Percentiles rank a stretch among this genome's conserved stretches.
Conservation (phyloP, 805 yeast genomes). For the Saccharomycopsis sp. region DNA sequence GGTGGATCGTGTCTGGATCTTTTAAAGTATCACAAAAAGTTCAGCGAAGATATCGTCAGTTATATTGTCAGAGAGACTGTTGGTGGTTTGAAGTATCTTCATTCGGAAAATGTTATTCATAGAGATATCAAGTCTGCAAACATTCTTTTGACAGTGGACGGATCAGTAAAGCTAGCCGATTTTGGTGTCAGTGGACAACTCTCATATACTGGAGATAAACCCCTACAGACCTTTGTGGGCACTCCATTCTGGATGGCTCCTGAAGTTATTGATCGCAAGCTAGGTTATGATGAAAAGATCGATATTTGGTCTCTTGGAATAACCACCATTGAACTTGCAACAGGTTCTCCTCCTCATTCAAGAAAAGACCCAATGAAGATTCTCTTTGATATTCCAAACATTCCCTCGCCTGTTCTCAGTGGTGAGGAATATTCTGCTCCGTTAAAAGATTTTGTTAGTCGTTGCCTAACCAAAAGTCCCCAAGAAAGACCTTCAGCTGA, state of each 20-base stretch:
- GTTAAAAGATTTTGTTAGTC: constrained; percentile 49
- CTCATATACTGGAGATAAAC: constrained; percentile 49
- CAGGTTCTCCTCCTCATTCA: constrained; percentile 76
- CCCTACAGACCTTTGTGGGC: constrained; percentile 79
- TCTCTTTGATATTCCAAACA: constrained; percentile 59
- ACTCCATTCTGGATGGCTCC: constrained; percentile 99
- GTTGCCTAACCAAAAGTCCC: constrained; percentile 67
- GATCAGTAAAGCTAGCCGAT: constrained; percentile 78
- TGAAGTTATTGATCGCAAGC: constrained; percentile 61
- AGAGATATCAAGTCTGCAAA: constrained; percentile 91
- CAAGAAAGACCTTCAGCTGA: constrained; percentile 54
- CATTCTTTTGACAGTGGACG: constrained; percentile 62
- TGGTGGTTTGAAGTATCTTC: constrained; percentile 70
- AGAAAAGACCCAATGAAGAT: constrained; percentile 73
- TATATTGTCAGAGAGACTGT: constrained; percentile 58
- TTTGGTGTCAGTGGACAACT: constrained; percentile 91
- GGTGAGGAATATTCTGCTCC: constrained; percentile 33
- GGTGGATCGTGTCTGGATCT: constrained; percentile 88
- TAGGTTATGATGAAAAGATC: constrained; percentile 77
- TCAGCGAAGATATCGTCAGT: constrained; percentile 56
- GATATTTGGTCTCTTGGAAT: constrained; percentile 97
- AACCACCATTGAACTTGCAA: constrained; percentile 76
- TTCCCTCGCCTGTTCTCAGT: constrained; percentile 52
- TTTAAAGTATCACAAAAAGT: constrained; percentile 44
- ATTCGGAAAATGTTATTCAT: constrained; percentile 69